Evolutionary conservation across 208 protist genomes (phyloP).

Genomic region (Crithidia acanthocephali): DNA sequence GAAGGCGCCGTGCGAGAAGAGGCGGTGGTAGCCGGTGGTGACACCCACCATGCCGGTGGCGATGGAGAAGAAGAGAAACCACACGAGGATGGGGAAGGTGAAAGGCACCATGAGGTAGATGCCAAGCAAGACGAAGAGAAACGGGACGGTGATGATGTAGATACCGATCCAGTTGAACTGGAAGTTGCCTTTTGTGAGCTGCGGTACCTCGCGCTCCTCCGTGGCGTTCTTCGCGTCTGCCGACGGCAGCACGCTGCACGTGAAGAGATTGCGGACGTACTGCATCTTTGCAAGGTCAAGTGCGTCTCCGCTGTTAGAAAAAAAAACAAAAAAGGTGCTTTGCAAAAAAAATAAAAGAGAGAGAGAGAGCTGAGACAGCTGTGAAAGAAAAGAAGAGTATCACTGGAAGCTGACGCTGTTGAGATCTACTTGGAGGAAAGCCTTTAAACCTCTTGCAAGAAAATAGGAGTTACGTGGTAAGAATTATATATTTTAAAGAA

Average conservation of each 20-base stretch:
- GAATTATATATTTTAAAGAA: too few species aligned
- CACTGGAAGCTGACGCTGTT: too few species aligned
- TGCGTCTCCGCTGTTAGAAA: not conserved
- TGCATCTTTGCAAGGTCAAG: not conserved
- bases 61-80: conserved; percentile 47
- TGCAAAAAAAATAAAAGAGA: not conserved
- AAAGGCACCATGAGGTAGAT: conserved; percentile 34
- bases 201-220: conserved; percentile 35
- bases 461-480: too few species aligned
- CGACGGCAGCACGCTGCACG: conserved; percentile 24
- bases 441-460: too few species aligned
- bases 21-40: conserved; percentile 86
- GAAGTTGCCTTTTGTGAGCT: conserved; percentile 51
- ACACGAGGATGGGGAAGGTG: conserved; percentile 23
- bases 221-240: conserved; percentile 6
- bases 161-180: conserved; percentile 56
- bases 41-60: conserved; percentile 85
- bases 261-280: conserved; percentile 16
- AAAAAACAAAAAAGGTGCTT: conserved; percentile 3
- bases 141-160: conserved; percentile 32
- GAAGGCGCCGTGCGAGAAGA: conserved; percentile 86
- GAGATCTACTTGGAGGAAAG: too few species aligned
- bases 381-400: not conserved
- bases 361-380: not conserved
- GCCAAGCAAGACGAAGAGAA: conserved; percentile 30